Conservation (phyloP, 2,329 filamentous ascomycete genomes). For the Sporothrix schenckii region DNA sequence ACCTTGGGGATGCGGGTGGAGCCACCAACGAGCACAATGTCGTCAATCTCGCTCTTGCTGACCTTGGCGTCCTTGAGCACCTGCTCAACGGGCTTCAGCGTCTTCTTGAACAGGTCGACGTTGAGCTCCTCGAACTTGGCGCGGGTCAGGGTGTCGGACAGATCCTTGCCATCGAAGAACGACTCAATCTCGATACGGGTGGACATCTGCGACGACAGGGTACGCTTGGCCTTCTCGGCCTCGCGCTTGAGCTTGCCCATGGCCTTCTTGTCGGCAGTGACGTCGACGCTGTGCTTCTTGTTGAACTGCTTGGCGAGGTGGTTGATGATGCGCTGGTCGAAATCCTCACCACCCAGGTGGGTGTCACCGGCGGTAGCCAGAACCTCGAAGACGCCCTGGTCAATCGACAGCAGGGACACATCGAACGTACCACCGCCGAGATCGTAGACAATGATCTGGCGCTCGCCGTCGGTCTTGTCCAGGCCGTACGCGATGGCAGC, state of each 20-base stretch:
- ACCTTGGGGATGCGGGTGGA: slow-evolving; percentile 99
- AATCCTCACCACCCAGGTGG: slow-evolving; percentile 97
- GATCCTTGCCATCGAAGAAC: slow-evolving; percentile 95
- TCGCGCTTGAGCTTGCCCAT: slow-evolving; percentile 99
- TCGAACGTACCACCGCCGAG: slow-evolving; percentile 93
- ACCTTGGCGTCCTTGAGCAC: slow-evolving; percentile 98
- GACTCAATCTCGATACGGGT: slow-evolving; percentile 95
- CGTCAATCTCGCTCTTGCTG: slow-evolving; percentile 91
- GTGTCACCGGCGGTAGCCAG: slow-evolving; percentile 94
- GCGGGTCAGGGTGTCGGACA: slow-evolving; percentile 96
- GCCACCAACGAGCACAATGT: slow-evolving; percentile 97
- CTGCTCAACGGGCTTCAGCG: slow-evolving; percentile 97
- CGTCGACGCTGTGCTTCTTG: slow-evolving; percentile 93
- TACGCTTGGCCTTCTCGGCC: slow-evolving; percentile 99
- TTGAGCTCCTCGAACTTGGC: slow-evolving; percentile 99
- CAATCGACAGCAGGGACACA: slow-evolving; percentile 89
- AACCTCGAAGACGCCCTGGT: slow-evolving; percentile 92
- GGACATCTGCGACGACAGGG: slow-evolving; percentile 90
- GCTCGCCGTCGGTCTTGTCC: slow-evolving; percentile 80
- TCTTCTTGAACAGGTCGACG: slow-evolving; percentile 99
- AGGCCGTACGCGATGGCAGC: slow-evolving; percentile 94
- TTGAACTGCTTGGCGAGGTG: slow-evolving; percentile 89
- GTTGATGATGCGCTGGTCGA: slow-evolving; percentile 96
- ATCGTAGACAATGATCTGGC: slow-evolving; percentile 91
- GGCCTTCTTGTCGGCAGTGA: slow-evolving; percentile 92